phyloP scores from a whole-genome alignment of 2,329 filamentous ascomycete species.

The Sporothrix inflata region DNA sequence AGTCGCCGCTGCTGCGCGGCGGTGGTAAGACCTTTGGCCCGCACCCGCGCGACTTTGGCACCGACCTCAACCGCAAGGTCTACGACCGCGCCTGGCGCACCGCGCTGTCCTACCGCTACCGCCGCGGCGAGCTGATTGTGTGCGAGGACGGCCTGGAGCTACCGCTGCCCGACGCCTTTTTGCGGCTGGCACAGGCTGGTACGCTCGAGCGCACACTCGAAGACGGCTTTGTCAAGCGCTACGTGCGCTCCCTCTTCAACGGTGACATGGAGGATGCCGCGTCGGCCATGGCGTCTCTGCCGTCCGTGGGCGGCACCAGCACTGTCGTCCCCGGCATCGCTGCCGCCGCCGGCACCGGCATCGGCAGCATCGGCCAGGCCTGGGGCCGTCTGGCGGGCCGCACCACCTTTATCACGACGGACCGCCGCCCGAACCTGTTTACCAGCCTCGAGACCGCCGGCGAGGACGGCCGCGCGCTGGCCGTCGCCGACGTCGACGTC shows the following conservation, averaged over 20 bases:
- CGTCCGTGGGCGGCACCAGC: background rate
- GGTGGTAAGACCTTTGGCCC: conserved; percentile 92
- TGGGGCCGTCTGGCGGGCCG: conserved; percentile 70
- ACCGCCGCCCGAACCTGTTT: conserved; percentile 64
- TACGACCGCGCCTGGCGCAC: conserved; percentile 97
- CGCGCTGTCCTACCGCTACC: conserved; percentile 88
- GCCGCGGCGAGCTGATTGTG: conserved; percentile 82
- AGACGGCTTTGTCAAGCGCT: conserved; percentile 57
- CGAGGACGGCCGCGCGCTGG: conserved; percentile 69
- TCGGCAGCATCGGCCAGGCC: conserved; percentile 52
- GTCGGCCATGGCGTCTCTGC: background rate
- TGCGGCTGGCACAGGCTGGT: conserved; percentile 44
- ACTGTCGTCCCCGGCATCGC: conserved; percentile 17
- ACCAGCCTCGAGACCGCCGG: conserved; percentile 66
- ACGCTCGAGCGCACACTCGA: conserved; percentile 46
- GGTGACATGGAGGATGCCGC: conserved; percentile 22
- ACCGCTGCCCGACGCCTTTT: conserved; percentile 55
- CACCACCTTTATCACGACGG: conserved; percentile 73
- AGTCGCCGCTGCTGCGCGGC: conserved; percentile 79
- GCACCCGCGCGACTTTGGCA: conserved; percentile 86
- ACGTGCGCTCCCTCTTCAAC: conserved; percentile 69
- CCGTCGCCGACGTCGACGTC: conserved; percentile 83
- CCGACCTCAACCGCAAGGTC: conserved; percentile 80
- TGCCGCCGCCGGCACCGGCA: background rate
- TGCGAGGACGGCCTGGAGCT: conserved; percentile 79